These are phyloP conservation scores for Neurospora sp. DNA, from an alignment of 495 filamentous ascomycete genomes.

Conservation along the genomic window DNA sequence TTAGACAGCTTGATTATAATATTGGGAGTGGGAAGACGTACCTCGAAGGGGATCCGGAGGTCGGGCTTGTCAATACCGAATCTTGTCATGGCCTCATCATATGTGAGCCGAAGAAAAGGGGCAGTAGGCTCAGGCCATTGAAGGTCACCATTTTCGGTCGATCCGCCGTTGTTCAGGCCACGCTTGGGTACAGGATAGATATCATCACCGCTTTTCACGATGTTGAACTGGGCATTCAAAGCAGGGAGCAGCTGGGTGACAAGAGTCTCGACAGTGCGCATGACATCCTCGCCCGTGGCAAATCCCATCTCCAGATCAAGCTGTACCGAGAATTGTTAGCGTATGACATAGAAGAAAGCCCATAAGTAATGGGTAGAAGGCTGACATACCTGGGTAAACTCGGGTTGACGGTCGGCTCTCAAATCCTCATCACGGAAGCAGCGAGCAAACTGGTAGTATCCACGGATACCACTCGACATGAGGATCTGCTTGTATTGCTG, in stretches of 20 bases:
- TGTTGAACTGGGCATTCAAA: constrained; percentile 28
- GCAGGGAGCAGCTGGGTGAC: constrained; percentile 47
- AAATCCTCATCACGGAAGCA: constrained; percentile 96
- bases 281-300: constrained; percentile 62
- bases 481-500: constrained; percentile 99
- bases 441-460: constrained; percentile 85
- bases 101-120: constrained; percentile 42
- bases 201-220: constrained; percentile 7
- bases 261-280: constrained; percentile 54
- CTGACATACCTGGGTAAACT: constrained; percentile 76
- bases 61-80: constrained; percentile 94
- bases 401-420: constrained; percentile 85
- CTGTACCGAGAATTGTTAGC: constrained; percentile 29
- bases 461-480: constrained; percentile 75
- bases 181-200: constrained; percentile 19
- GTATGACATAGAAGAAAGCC: neutral
- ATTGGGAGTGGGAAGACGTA: constrained; percentile 13
- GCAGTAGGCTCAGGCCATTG: constrained; percentile 7
- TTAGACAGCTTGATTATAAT: constrained; percentile 7
- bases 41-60: constrained; percentile 46
- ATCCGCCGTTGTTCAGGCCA: neutral
- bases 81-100: constrained; percentile 64
- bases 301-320: constrained; percentile 92
- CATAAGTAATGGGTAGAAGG: neutral
- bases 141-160: neutral